These are phyloP conservation scores for Saprolegnia diclina DNA, from an alignment of 352 stramenopile species.

Conservation along the genomic window DNA sequence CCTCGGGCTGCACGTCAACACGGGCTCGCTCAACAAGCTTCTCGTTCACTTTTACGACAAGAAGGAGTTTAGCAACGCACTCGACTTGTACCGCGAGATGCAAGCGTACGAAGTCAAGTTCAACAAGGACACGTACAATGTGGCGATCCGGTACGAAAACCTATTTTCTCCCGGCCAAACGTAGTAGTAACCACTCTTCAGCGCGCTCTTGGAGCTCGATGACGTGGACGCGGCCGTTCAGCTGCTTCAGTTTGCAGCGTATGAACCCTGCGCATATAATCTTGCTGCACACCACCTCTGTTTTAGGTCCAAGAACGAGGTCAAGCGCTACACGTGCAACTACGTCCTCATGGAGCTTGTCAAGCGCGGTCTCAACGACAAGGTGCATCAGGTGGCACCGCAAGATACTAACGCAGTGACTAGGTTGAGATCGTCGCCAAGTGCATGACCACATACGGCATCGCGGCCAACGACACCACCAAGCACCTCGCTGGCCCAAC, in stretches of 20 bases:
- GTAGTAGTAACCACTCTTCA: not conserved
- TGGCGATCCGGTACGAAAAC: conserved; percentile 2
- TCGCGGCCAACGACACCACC: conserved; percentile 15
- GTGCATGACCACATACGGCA: not conserved
- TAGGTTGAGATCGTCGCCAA: conserved; percentile 7
- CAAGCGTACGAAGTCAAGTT: conserved; percentile 11
- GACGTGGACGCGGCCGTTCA: conserved; percentile 3
- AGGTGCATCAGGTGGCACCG: not conserved
- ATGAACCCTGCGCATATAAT: not conserved
- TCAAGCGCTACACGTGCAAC: conserved; percentile 19
- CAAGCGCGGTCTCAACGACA: not conserved
- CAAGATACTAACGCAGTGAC: not conserved
- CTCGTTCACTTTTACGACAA: conserved; percentile 18
- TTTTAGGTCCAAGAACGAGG: not conserved
- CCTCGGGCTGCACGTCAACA: not conserved
- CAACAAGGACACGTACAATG: conserved; percentile 13
- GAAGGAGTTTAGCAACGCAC: not conserved
- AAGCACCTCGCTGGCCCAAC: not conserved
- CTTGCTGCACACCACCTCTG: not conserved
- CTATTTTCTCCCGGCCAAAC: too few species aligned
- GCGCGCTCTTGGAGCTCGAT: not conserved
- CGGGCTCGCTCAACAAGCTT: conserved; percentile 13
- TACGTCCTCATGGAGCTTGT: conserved; percentile 16
- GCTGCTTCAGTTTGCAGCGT: not conserved
- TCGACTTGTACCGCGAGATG: not conserved